Evolutionary conservation across 805 yeast genomes (phyloP).

Genomic region (Cyberlindnera maclurae): DNA sequence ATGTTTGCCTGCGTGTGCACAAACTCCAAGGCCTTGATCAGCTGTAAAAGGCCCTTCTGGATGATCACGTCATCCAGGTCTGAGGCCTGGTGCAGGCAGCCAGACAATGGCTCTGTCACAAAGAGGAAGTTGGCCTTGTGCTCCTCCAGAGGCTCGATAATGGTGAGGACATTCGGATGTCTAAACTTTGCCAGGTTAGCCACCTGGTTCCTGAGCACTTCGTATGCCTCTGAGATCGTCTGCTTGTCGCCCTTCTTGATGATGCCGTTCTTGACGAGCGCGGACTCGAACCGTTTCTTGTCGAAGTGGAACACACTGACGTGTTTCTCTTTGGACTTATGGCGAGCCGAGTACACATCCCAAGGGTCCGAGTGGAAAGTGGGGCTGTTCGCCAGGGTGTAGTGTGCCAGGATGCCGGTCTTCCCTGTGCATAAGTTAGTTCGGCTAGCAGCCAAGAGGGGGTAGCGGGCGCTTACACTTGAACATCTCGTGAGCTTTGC

Average conservation of each 20-base stretch:
- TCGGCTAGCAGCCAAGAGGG: too few relatives aligned
- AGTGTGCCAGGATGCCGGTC: constrained; percentile 58
- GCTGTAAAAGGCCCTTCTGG: constrained; percentile 76
- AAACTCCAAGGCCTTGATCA: constrained; percentile 73
- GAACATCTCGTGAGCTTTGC: constrained; percentile 5
- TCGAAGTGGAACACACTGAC: constrained; percentile 86
- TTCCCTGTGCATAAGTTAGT: constrained; percentile 19
- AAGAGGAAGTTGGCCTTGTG: constrained; percentile 70
- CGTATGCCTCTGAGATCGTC: constrained; percentile 53
- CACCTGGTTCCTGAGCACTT: constrained; percentile 60
- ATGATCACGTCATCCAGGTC: constrained; percentile 66
- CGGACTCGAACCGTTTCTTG: constrained; percentile 63
- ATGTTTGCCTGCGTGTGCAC: constrained; percentile 70
- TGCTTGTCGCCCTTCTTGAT: constrained; percentile 42
- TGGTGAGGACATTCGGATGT: constrained; percentile 81
- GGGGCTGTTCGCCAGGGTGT: constrained; percentile 64
- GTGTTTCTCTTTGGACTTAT: constrained; percentile 48
- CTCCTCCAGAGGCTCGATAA: constrained; percentile 87
- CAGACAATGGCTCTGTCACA: constrained; percentile 74
- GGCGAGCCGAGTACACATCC: constrained; percentile 81
- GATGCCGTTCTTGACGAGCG: constrained; percentile 43
- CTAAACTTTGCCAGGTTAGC: constrained; percentile 69
- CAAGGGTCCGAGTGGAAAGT: constrained; percentile 74
- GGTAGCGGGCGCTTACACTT: constrained; percentile 6
- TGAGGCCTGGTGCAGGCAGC: constrained; percentile 40